Conservation (phyloP, 2,329 filamentous ascomycete genomes). For the Penicillium sp. region DNA sequence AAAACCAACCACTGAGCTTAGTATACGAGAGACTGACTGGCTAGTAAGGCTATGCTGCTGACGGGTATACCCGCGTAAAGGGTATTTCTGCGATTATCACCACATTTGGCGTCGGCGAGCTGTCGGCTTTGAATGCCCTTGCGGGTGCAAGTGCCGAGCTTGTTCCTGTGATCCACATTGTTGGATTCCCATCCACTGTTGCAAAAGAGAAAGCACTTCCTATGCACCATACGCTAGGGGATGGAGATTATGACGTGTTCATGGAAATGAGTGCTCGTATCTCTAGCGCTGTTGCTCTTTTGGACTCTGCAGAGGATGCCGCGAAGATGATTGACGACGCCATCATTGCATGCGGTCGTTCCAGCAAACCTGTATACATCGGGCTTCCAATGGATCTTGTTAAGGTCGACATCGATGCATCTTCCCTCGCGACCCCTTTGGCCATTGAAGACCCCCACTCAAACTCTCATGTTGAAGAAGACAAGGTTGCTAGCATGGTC, state of each 20-base stretch:
- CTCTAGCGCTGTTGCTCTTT: constrained; percentile 70
- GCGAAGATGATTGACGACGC: constrained; percentile 76
- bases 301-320: constrained; percentile 62
- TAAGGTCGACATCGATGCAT: constrained; percentile 71
- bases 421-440: constrained; percentile 67
- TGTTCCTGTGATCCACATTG: constrained; percentile 66
- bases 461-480: constrained; percentile 54
- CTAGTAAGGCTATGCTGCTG: constrained; percentile 66
- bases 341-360: constrained; percentile 69
- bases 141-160: constrained; percentile 74
- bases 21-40: constrained; percentile 7
- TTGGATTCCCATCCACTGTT: constrained; percentile 52
- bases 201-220: constrained; percentile 46
- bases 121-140: constrained; percentile 62
- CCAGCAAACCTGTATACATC: constrained; percentile 77
- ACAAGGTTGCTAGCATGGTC: constrained; percentile 71
- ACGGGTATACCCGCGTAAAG: constrained; percentile 73
- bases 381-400: constrained; percentile 80
- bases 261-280: constrained; percentile 75
- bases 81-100: constrained; percentile 70
- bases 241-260: constrained; percentile 66
- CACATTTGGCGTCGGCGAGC: constrained; percentile 70
- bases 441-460: constrained; percentile 64
- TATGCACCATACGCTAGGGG: constrained; percentile 69
- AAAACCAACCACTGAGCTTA: background rate